These are phyloP conservation scores for Pisolithus sp. DNA, from an alignment of 768 basidiomycete species.

Conservation along the genomic window DNA sequence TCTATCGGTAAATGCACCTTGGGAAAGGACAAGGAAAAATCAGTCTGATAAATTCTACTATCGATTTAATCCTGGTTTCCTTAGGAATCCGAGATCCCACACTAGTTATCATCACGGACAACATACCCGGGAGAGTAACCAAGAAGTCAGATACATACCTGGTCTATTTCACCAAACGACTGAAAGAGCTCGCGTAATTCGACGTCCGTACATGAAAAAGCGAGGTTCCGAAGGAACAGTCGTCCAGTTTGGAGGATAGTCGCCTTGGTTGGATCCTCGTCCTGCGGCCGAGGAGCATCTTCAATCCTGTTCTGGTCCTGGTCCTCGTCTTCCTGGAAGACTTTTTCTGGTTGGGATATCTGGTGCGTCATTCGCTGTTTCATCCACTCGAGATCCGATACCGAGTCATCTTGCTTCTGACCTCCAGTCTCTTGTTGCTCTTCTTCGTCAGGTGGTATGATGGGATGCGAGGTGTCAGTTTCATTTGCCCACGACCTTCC, in stretches of 20 bases:
- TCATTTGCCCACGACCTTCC: conserved; percentile 65
- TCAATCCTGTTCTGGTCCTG: conserved; percentile 31
- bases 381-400: conserved; percentile 77
- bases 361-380: conserved; percentile 50
- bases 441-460: not conserved
- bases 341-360: conserved; percentile 37
- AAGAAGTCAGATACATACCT: conserved; percentile 46
- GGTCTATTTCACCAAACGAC: conserved; percentile 64
- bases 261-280: conserved; percentile 30
- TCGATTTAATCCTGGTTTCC: no score
- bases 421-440: not conserved
- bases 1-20: conserved; percentile 58
- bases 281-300: not conserved
- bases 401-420: conserved; percentile 6
- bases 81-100: conserved; percentile 45
- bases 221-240: conserved; percentile 91
- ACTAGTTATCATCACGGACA: conserved; percentile 33
- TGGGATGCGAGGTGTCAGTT: conserved; percentile 25
- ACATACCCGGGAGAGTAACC: not conserved
- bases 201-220: conserved; percentile 71
- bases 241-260: conserved; percentile 71
- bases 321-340: conserved; percentile 58
- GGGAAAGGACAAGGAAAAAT: conserved; percentile 6
- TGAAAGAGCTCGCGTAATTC: conserved; percentile 64
- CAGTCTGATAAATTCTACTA: conserved; percentile 49